Base-by-base conservation (phyloP, 164 flowering plant species). In the Echeveria elegans region DNA sequence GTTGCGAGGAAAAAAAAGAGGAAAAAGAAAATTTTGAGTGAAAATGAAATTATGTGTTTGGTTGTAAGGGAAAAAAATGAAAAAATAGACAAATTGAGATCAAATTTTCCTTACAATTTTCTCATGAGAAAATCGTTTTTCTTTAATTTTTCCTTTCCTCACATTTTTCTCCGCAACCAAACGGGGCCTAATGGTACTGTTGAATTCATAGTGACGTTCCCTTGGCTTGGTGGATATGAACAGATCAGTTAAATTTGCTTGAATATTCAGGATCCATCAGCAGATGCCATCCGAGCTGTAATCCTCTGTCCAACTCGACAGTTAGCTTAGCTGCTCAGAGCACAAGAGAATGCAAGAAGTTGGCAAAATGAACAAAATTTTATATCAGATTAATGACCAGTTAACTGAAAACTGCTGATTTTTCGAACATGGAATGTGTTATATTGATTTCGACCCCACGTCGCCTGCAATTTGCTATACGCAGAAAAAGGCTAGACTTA, bases 271-370 rank as follows among this genome's bases (percentile, higher is more conserved):
- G 77, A 70, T 32, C 76, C 89, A 31, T 76, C 82, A 37, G 80
- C 74, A 43, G 89, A 80, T 78, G 95, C 93, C 21, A 72, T 91
- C 53, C 85, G 90, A 66, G 99, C 93, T 75, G 87, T 94, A 68
- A 88, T 94, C 37, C 68, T 94, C 70, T 86, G 88, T 70, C 99
- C 93, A 26, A 89, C 99, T 53, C 82, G 93, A 60, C 96, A 94
- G 64, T n/a, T n/a, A n/a, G n/a, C n/a, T 75, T 94, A 77, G 92
- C 98, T 65, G 79, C 88, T 56, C 97, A 94, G 72, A 89, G 96
- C 56, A 79, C 85, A 50, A 81, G 99, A 71, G 97, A 94, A 75
- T 85, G 93, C 86, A 94, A 81, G 77, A 91, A 85, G 72, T 74
- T 94, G 74, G 85, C 86, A 38, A 82, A 86, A 75, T 96, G 99